These are phyloP conservation scores for Ceraceosorus bombacis DNA, from an alignment of 1,284 basidiomycete genomes.

Conservation along the genomic window DNA sequence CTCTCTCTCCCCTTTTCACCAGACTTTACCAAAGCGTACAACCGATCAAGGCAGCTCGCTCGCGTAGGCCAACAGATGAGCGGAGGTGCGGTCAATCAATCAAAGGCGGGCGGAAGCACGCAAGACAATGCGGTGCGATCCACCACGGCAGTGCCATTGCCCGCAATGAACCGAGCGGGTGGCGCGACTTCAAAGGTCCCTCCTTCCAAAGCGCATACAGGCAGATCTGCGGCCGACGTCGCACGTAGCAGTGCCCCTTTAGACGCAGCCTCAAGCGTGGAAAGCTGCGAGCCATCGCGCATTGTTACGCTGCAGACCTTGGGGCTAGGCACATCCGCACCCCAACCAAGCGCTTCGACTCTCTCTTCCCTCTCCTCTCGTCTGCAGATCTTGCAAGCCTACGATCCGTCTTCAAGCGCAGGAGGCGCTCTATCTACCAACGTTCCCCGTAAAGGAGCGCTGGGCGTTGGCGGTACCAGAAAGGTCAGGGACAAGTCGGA, in stretches of 20 bases:
- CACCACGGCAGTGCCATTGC: slow-evolving; percentile 10
- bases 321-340: neutral
- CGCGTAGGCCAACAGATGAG: slow-evolving; percentile 16
- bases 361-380: slow-evolving; percentile 38
- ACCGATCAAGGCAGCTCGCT: slow-evolving; percentile 40
- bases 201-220: neutral
- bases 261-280: slow-evolving; percentile 1
- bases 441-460: slow-evolving; percentile 41
- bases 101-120: neutral
- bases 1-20: too few relatives aligned
- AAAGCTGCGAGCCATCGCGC: neutral
- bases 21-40: slow-evolving; percentile 47
- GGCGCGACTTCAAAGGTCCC: neutral
- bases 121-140: neutral
- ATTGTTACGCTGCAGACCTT: too few relatives aligned
- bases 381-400: slow-evolving; percentile 30
- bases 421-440: slow-evolving; percentile 37
- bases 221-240: slow-evolving; percentile 6
- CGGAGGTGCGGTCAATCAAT: slow-evolving; percentile 6
- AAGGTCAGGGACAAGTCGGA: slow-evolving; percentile 44
- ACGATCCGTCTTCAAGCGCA: slow-evolving; percentile 39
- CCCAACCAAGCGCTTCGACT: slow-evolving; percentile 13
- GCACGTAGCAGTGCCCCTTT: slow-evolving; percentile 1
- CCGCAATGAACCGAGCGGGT: slow-evolving; percentile 27
- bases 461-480: slow-evolving; percentile 24